Base-by-base conservation (phyloP, 202 grass and related monocot species). In the Carex arenaria region DNA sequence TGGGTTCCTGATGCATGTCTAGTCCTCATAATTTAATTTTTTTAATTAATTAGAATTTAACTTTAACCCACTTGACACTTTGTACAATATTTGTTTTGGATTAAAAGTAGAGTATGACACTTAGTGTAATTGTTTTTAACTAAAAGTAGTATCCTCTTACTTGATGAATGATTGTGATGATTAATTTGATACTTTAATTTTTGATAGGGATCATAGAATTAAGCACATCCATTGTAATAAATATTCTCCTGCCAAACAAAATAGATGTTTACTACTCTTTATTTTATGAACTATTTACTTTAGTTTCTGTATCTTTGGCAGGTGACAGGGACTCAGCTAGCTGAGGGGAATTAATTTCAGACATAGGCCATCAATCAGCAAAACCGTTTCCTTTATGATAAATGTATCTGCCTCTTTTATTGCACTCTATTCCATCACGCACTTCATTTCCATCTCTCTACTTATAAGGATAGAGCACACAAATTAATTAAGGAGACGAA, bases 351-450 rank as follows among this genome's bases (percentile, higher is more conserved):
- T 45, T 10, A 11, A 70, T 65, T 52, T 67, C 31, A 12, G 63
- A 67, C 79, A 81, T 18, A 59, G 26, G 17, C 13, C 14, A 60
- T 78, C 31, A 67, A 18, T 67, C 28, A 67, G n/a, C n/a, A 40
- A 40, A 38, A 36, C 30, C 64, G 57, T 77, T 56, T 57, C 52
- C 23, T 77, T 56, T 11, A 77, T n/a, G 28, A 77, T 85, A 77
- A 31, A 85, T 85, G 70, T 19, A 52, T 65, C 71, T 85, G 18
- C 80, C 62, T 82, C 64, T 68, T 47, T 67, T 67, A 65, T 36
- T 82, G 80, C 60, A 76, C 69, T 84, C 67, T 32, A 64, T 84
- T 65, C 82, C 61, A 67, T 52, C 71, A 74, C 32, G 61, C 61
- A 82, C 28, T 77, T 36, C 26, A 77, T 56, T 55, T 47, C 72